A percentile compares a stretch with the other conserved stretches of the same genome.
Evolutionary conservation across 257 asterid genomes (phyloP).

Genomic region (Penstemon barbatus): DNA sequence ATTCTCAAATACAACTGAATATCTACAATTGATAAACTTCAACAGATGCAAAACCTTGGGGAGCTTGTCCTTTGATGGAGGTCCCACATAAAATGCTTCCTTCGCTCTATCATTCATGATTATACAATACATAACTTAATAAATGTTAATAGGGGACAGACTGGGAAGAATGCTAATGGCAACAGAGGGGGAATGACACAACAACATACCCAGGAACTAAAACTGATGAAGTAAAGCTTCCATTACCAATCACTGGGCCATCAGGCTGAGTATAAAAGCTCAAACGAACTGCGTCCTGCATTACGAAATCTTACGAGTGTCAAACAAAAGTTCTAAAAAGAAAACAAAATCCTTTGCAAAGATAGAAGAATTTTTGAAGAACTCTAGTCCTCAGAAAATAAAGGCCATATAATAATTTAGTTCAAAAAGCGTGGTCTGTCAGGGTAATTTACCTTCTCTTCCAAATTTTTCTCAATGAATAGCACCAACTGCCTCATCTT

Average conservation of each 20-base stretch:
- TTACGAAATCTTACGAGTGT: conserved; percentile 13
- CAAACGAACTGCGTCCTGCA: conserved; percentile 67
- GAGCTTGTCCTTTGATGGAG: conserved; percentile 87
- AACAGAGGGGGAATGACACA: not conserved
- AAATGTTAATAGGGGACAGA: conserved; percentile 15
- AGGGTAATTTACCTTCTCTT: conserved; percentile 66
- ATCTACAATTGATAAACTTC: conserved; percentile 24
- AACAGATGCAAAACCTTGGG: conserved; percentile 66
- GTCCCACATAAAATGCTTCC: conserved; percentile 92
- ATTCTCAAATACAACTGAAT: conserved; percentile 13
- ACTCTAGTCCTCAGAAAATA: conserved; percentile 16
- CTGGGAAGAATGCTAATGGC: conserved; percentile 25
- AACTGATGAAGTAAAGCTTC: conserved; percentile 73
- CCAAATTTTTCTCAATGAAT: conserved; percentile 83
- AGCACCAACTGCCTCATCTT: conserved; percentile 90
- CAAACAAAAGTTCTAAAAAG: conserved; percentile 22
- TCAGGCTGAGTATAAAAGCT: conserved; percentile 91
- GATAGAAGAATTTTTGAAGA: not conserved
- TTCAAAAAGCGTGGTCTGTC: not conserved
- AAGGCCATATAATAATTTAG: conserved; percentile 19
- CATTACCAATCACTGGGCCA: conserved; percentile 77
- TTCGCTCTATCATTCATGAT: conserved; percentile 47
- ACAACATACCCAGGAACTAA: conserved; percentile 81
- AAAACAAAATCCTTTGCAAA: conserved; percentile 13
- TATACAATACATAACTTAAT: conserved; percentile 23